Base-by-base conservation (phyloP, 768 basidiomycete species). In the Amanita rimosa region DNA sequence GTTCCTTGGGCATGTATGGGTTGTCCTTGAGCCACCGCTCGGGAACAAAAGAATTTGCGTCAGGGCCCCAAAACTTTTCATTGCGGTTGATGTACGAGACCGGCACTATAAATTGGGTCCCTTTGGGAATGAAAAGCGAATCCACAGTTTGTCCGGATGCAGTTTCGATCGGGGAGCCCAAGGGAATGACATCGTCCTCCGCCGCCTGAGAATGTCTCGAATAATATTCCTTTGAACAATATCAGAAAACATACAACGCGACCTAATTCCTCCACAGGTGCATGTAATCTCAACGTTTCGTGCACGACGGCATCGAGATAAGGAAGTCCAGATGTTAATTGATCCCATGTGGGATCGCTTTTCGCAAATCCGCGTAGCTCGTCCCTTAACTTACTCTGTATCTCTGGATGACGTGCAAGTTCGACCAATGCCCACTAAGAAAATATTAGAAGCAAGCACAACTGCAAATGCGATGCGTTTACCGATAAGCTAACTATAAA, bases 21-120 rank as follows among this genome's bases (percentile, higher is more conserved):
- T 10, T 58, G 3, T 46, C 54, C 5, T 64, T 56, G 6, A 70
- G 51, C 73, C 74, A 76, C 1, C 73, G 64, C 36, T 66, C 64
- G 1, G 73, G 74, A 6, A 60, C 59, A 55, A 75, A 75, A 29
- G 64, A 59, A 17, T 58, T 63, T 14, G 72, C 69, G 37, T 71
- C 67, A 1, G 60, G 44, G 5, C 78, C 76, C 69, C 74, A 78
- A 22, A 73, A 52, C 2, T 51, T 57, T 21, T 59, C 55, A 1
- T 68, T 66, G 13, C 60, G 54, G 55, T 77, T 75, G 19, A 76
- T 62, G 43, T 54, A 56, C 13, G 59, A 53, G 36, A 74, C 62
- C 0, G 74, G 67, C 5, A 56, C 5, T 60, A 60, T n/a, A 76
- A 53, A 2, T 53, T 41, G 0, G 10, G 69, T 65, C 17, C 71